Conservation (phyloP, 345 rosid genomes). For the Noccaea caerulescens region DNA sequence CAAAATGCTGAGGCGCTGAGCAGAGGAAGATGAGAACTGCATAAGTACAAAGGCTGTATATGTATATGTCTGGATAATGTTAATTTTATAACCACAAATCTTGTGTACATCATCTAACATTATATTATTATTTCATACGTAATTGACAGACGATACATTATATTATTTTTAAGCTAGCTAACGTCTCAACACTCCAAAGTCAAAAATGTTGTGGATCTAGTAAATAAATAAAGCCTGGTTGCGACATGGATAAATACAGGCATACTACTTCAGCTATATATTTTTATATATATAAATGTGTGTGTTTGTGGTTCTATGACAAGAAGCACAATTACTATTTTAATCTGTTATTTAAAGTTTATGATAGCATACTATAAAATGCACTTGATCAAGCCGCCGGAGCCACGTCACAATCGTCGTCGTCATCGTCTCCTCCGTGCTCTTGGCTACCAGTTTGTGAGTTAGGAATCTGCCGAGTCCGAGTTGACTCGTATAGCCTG, state of each 20-base stretch:
- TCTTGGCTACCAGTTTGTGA: slow-evolving; percentile 32
- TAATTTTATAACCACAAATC: slow-evolving; percentile 9
- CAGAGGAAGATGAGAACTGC: slow-evolving; percentile 10
- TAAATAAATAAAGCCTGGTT: slow-evolving; percentile 20
- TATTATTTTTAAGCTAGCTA: slow-evolving; percentile 26
- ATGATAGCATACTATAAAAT: slow-evolving; percentile 28
- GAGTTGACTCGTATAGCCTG: slow-evolving; percentile 37
- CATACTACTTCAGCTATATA: slow-evolving; percentile 9
- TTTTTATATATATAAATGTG: not conserved
- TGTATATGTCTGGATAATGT: not conserved
- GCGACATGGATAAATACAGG: slow-evolving; percentile 27
- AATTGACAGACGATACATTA: slow-evolving; percentile 22
- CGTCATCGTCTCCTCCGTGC: slow-evolving; percentile 47
- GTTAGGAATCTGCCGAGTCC: slow-evolving; percentile 18
- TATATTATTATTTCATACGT: slow-evolving; percentile 20
- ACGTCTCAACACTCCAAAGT: slow-evolving; percentile 36
- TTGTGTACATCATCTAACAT: slow-evolving; percentile 7
- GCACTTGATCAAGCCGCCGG: slow-evolving; percentile 45
- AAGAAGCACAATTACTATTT: slow-evolving; percentile 22
- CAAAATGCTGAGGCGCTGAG: slow-evolving; percentile 25
- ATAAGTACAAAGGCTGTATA: not conserved
- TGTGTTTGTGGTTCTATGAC: slow-evolving; percentile 21
- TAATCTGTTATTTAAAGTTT: slow-evolving; percentile 25
- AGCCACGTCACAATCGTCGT: slow-evolving; percentile 45
- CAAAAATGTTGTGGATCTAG: slow-evolving; percentile 35